Evolutionary conservation across 208 protist genomes (phyloP).

Genomic region (Vickermania spadyakhi): DNA sequence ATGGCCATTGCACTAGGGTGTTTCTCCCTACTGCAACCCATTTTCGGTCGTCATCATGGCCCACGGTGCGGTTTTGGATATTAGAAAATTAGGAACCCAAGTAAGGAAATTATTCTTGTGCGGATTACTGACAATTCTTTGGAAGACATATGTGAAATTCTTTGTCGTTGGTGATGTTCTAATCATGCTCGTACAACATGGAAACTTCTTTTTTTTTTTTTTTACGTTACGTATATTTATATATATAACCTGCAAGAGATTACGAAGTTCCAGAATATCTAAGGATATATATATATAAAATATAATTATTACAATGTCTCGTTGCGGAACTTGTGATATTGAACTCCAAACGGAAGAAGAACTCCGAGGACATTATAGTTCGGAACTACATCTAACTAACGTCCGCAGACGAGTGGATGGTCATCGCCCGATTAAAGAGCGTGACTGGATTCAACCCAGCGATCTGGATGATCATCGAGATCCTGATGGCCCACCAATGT

Average conservation of each 20-base stretch:
- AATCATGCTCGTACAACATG: no score
- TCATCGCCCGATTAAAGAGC: conserved; percentile 29
- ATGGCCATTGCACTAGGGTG: conserved; percentile 73
- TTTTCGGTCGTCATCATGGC: conserved; percentile 72
- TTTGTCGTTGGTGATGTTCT: no score
- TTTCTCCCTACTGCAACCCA: conserved; percentile 70
- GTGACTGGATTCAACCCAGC: conserved; percentile 13
- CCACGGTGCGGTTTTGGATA: conserved; percentile 83
- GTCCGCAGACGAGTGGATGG: conserved; percentile 80
- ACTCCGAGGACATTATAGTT: conserved; percentile 64
- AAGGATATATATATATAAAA: no score
- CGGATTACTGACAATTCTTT: no score
- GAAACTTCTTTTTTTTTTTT: no score
- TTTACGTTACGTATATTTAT: no score
- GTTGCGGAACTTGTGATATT: conserved; percentile 70
- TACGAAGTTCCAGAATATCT: no score
- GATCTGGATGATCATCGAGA: conserved; percentile 6
- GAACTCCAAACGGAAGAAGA: conserved; percentile 36
- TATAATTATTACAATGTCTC: no score
- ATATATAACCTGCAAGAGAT: no score
- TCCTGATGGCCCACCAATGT: conserved; percentile 35
- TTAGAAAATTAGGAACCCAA: conserved; percentile 14
- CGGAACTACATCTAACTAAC: conserved; percentile 73
- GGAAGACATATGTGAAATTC: no score
- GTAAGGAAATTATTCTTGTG: no score